Evolutionary conservation across 441 rosid genomes (phyloP), one percentile per base, ranked within the genome.

Genomic region (Erysimum pusillum): DNA sequence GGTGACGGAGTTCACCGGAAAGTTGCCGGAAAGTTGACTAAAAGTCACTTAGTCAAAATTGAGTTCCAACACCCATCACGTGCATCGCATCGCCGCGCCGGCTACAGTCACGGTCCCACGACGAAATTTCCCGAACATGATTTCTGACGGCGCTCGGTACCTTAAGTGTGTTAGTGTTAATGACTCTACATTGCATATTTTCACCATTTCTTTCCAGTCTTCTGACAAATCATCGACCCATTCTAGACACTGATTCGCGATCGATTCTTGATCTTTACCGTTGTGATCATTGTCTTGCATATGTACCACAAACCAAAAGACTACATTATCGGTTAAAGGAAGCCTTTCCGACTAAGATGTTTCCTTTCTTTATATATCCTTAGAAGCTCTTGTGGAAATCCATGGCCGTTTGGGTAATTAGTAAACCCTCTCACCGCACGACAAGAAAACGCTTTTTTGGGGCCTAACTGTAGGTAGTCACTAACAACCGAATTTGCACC

Each of bases 81-180:
- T 89, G 91, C 93, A 90, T 78, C 1, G 91, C 88, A 6, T 87
- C 93, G 0, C 91, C 93, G 0, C 93, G 0, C 91, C 93, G 0
- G 90, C 90, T 1, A 86, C 87, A 20, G 87, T 84, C 54, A 84
- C 88, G 0, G 84, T 76, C 41, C 90, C 91, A 64, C 62, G 76
- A 4, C 82, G 63, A 11, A 85, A 85, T 10, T 48, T 69, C 1
- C 76, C 71, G 0, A 78, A 18, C n/a, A 86, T 62, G 28, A 87
- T 53, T 22, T 87, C 87, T 78, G 81, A 84, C 0, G 88, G 91
- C 1, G 86, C 74, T 0, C 82, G 85, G 54, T 87, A 84, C 31
- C 87, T 83, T 32, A 84, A 64, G 36, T 38, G 77, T 1, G 88
- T 82, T 2, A 84, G 66, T 31, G 77, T 39, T 56, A 88, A 31